Evolutionary conservation across 106 monocot genomes (phyloP), one percentile per base, ranked within the genome.

Genomic region (Agapanthus africanus): DNA sequence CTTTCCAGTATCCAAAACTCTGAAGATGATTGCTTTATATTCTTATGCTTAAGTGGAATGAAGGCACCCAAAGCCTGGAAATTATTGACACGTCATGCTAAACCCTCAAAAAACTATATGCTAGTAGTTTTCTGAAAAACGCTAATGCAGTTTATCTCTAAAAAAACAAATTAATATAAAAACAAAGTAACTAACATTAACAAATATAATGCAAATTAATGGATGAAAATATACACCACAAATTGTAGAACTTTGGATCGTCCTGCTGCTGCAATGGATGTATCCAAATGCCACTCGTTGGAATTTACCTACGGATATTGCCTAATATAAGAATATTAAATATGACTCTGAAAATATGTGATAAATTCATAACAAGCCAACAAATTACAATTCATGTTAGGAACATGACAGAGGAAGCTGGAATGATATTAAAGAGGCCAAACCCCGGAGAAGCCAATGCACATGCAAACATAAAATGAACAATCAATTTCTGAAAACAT

Each of bases 251-350:
- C 84, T 84, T 92, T 97, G 71, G 97, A 86, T 72, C 92, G 75
- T 57, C 97, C 97, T 51, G 80, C 67, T 56, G 92, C 87, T 39
- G 84, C 80, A 81, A 82, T 72, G 35, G 97, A 97, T 51, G 97
- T 92, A 84, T 97, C 97, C 75, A 97, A 80, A 79, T 92, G 92
- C 97, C 97, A 97, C 76, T 97, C 97, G 67, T 92, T 97, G 42
- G 97, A 91, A 78, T 92, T 97, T 63, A 97, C 97, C 97, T 97
- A 66, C 36, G 25, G 81, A 77, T 66, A 35, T 50, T 70, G n/a
- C n/a, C 7, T 36, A 13, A 65, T 1, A 40, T 25, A 74, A 85
- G 64, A 82, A 79, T 77, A 83, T 95, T 61, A 95, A 91, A 91
- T 95, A 64, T 35, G 22, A 83, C 73, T 65, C n/a, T n/a, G n/a